Evolutionary conservation across 2,329 filamentous ascomycete genomes (phyloP).

Genomic region (Epicoccum nigrum): DNA sequence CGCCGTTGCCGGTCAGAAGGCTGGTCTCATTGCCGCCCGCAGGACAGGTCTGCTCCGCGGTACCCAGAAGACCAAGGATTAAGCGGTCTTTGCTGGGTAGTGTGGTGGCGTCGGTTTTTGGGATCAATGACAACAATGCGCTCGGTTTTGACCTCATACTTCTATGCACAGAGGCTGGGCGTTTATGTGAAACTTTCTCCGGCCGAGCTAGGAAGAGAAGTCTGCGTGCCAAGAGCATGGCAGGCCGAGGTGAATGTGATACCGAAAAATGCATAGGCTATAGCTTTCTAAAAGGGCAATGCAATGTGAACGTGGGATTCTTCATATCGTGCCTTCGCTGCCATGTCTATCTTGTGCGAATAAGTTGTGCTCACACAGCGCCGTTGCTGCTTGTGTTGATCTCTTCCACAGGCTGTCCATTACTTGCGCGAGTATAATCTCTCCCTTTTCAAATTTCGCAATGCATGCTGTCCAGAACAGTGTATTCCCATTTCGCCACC

Average conservation of each 20-base stretch:
- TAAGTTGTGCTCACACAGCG: background rate
- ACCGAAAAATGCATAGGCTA: conserved; percentile 46
- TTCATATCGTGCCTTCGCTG: background rate
- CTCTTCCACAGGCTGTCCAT: no score
- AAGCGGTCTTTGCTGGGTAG: conserved; percentile 34
- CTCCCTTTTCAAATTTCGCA: no score
- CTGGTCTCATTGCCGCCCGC: conserved; percentile 99
- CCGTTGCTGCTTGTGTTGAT: no score
- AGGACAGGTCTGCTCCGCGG: conserved; percentile 99
- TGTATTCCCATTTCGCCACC: no score
- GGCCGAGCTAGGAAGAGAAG: conserved; percentile 39
- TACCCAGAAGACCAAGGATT: conserved; percentile 99
- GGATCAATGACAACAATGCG: conserved; percentile 37
- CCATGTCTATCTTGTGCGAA: background rate
- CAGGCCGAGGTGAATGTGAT: conserved; percentile 48
- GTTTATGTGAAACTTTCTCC: conserved; percentile 47
- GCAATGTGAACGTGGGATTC: conserved; percentile 25
- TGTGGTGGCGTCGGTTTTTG: conserved; percentile 35
- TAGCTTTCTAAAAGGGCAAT: no score
- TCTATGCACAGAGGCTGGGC: conserved; percentile 44
- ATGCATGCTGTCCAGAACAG: no score
- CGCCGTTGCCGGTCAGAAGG: conserved; percentile 98
- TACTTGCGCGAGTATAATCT: no score
- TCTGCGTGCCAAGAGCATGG: conserved; percentile 44
- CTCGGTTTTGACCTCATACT: conserved; percentile 44